A percentile compares a stretch with the other conserved stretches of the same genome.
Conservation (phyloP, 2,329 filamentous ascomycete genomes). For the Claviceps purpurea region DNA sequence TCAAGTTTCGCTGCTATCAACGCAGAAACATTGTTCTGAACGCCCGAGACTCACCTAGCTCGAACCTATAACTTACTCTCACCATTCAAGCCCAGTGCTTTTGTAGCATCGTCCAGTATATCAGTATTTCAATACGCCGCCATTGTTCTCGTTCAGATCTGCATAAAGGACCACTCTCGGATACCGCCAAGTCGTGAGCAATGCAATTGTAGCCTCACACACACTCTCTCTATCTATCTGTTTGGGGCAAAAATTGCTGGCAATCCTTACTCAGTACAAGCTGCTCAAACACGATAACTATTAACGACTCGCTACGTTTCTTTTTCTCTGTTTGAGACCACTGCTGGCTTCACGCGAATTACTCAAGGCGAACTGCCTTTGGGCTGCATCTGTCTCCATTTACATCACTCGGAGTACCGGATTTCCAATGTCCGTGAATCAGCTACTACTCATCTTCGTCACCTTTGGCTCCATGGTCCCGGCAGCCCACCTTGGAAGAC, state of each 20-base stretch:
- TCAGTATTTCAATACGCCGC: background rate
- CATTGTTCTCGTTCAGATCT: background rate
- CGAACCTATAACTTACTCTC: background rate
- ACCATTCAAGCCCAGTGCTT: background rate
- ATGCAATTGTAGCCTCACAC: background rate
- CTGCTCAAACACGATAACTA: background rate
- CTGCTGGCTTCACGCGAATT: background rate
- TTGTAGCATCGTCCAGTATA: background rate
- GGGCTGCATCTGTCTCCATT: background rate
- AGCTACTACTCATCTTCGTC: conserved; percentile 11
- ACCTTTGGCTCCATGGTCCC: conserved; percentile 11
- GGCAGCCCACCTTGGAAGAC: conserved; percentile 7
- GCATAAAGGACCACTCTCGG: background rate
- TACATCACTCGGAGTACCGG: background rate
- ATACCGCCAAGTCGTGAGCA: background rate
- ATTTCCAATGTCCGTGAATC: conserved; percentile 9
- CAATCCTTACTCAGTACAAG: background rate
- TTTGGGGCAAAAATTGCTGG: background rate
- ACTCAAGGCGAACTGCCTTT: background rate
- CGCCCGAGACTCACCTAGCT: background rate
- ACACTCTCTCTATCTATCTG: background rate
- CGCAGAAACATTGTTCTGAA: background rate
- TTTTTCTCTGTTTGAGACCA: background rate
- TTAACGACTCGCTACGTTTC: background rate
- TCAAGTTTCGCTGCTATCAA: background rate